phyloP scores from a whole-genome alignment of 164 flowering plant genomes.

The Annona cherimola region DNA sequence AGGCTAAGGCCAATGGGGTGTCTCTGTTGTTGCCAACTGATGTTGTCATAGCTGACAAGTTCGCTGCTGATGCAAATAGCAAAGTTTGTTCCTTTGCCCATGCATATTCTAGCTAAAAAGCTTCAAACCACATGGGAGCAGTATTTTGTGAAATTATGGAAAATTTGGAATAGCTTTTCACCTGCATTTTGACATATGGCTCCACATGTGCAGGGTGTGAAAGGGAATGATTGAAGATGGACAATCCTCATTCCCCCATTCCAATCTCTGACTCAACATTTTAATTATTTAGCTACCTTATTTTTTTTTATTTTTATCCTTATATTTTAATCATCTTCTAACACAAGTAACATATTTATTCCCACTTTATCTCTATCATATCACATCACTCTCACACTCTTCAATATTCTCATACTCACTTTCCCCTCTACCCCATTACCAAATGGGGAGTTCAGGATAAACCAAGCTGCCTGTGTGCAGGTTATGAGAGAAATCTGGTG shows the following conservation, averaged over 20 bases:
- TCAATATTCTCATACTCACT: no score
- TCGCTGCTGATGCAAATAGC: constrained; percentile 80
- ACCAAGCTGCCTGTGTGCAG: not conserved
- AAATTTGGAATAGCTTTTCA: not conserved
- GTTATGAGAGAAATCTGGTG: not conserved
- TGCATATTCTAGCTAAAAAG: not conserved
- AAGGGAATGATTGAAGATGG: no score
- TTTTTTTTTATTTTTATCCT: no score
- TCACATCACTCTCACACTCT: no score
- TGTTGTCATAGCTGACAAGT: constrained; percentile 76
- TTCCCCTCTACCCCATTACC: no score
- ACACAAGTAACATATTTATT: no score
- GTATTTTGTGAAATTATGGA: not conserved
- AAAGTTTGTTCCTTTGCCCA: constrained; percentile 35
- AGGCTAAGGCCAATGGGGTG: constrained; percentile 81
- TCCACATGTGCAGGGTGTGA: not conserved
- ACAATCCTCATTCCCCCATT: no score
- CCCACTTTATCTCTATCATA: no score
- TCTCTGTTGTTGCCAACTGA: constrained; percentile 72
- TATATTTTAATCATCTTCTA: no score
- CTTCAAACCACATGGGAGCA: not conserved
- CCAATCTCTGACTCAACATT: no score
- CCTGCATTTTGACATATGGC: not conserved
- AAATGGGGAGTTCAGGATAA: not conserved
- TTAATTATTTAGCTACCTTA: no score